Percentiles rank a stretch among this genome's conserved stretches.
Conservation (phyloP, 2,329 filamentous ascomycete species). For the Ophiostoma sp. region DNA sequence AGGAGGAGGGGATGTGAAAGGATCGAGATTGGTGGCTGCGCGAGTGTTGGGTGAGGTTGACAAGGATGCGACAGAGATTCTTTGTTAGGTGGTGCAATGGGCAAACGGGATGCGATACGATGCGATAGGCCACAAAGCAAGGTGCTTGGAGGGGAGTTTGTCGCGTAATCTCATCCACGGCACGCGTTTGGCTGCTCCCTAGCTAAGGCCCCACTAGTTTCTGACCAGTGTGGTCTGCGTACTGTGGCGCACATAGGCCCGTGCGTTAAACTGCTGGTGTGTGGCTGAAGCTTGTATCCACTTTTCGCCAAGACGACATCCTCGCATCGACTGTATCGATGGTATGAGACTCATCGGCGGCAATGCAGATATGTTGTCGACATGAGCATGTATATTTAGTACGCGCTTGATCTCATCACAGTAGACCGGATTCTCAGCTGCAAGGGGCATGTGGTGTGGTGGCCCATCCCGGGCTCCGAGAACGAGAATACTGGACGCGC, state of each 20-base stretch:
- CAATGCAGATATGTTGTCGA: background rate
- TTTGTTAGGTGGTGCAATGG: background rate
- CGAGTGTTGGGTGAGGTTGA: background rate
- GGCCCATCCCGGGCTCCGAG: background rate
- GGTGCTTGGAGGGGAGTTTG: background rate
- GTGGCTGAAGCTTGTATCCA: background rate
- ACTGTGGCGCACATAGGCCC: background rate
- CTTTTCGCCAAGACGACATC: background rate
- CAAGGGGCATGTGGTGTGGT: background rate
- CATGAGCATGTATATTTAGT: background rate
- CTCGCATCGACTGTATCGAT: background rate
- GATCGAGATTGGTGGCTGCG: background rate
- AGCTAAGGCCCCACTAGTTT: background rate
- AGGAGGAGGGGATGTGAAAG: background rate
- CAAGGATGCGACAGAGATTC: no score
- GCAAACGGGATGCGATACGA: background rate
- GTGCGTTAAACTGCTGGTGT: background rate
- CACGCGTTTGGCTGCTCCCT: constrained; percentile 2
- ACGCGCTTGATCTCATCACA: no score
- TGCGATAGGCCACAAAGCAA: constrained; percentile 1
- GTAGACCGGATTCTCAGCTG: background rate
- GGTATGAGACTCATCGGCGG: background rate
- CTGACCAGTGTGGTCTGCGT: background rate
- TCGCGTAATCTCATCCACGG: background rate
- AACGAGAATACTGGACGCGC: background rate